A percentile compares a stretch with the other conserved stretches of the same genome.
Conservation (phyloP, 2,329 filamentous ascomycete genomes). For the Seiridium cupressi region DNA sequence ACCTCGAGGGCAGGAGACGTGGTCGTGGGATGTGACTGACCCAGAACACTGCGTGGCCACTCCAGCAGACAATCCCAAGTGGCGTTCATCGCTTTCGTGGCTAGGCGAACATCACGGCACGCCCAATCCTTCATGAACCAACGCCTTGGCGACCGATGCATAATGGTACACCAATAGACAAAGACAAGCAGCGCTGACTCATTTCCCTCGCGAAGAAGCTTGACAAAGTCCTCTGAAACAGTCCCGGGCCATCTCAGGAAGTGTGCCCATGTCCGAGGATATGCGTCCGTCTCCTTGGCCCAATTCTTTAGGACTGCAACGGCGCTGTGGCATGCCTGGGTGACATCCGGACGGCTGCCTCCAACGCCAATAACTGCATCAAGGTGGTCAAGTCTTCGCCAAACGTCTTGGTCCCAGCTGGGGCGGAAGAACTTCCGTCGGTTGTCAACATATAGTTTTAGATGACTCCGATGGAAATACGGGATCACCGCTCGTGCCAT, state of each 20-base stretch:
- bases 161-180: slow-evolving; percentile 22
- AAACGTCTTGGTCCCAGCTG: background rate
- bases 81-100: slow-evolving; percentile 13
- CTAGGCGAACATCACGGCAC: slow-evolving; percentile 13
- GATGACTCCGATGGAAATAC: slow-evolving; percentile 13
- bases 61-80: background rate
- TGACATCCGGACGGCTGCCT: background rate
- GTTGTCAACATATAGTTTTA: slow-evolving; percentile 11
- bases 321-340: slow-evolving; percentile 13
- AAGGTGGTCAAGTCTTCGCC: background rate
- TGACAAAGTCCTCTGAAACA: slow-evolving; percentile 17
- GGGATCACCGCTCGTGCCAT: slow-evolving; percentile 14
- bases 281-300: slow-evolving; percentile 11
- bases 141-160: slow-evolving; percentile 18
- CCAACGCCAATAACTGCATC: background rate
- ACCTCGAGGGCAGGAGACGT: no score
- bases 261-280: slow-evolving; percentile 17
- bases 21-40: no score
- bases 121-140: slow-evolving; percentile 23
- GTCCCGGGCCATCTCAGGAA: slow-evolving; percentile 20
- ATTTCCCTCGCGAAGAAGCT: slow-evolving; percentile 14
- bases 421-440: background rate
- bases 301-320: slow-evolving; percentile 16
- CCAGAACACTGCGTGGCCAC: background rate
- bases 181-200: slow-evolving; percentile 18